Evolutionary conservation across 768 basidiomycete genomes (phyloP).

Genomic region (Calocybe cyanea): DNA sequence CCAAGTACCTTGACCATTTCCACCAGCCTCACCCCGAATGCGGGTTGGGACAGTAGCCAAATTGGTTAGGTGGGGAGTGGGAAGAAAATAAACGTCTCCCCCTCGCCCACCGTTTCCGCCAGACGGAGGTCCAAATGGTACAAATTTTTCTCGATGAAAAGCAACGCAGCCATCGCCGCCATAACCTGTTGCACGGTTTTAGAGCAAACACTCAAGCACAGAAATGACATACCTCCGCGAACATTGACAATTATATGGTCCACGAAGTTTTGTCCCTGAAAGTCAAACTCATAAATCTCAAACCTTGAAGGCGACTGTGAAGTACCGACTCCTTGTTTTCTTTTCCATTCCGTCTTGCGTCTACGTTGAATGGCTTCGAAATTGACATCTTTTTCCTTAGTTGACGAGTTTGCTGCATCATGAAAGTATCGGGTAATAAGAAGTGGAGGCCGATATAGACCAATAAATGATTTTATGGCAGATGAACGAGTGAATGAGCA

Average conservation of each 20-base stretch:
- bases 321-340: constrained; percentile 58
- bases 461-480: constrained; percentile 6
- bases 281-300: constrained; percentile 2
- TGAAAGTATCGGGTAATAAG: constrained; percentile 2
- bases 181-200: constrained; percentile 46
- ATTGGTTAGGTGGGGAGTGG: constrained; percentile 73
- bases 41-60: constrained; percentile 70
- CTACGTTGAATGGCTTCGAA: constrained; percentile 40
- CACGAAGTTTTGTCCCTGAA: constrained; percentile 80
- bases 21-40: constrained; percentile 63
- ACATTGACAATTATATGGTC: constrained; percentile 81
- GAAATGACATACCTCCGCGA: constrained; percentile 54
- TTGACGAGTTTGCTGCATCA: constrained; percentile 4
- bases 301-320: neutral
- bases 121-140: constrained; percentile 82
- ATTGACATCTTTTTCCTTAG: constrained; percentile 20
- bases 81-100: constrained; percentile 81
- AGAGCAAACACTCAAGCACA: constrained; percentile 1
- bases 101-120: constrained; percentile 92
- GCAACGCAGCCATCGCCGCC: constrained; percentile 93
- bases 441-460: neutral
- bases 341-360: constrained; percentile 71
- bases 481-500: constrained; percentile 7
- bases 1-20: constrained; percentile 81
- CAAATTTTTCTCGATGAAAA: constrained; percentile 88